These are phyloP conservation scores for Dothistroma septosporum DNA, from an alignment of 2,329 filamentous ascomycete species.

Conservation along the genomic window DNA sequence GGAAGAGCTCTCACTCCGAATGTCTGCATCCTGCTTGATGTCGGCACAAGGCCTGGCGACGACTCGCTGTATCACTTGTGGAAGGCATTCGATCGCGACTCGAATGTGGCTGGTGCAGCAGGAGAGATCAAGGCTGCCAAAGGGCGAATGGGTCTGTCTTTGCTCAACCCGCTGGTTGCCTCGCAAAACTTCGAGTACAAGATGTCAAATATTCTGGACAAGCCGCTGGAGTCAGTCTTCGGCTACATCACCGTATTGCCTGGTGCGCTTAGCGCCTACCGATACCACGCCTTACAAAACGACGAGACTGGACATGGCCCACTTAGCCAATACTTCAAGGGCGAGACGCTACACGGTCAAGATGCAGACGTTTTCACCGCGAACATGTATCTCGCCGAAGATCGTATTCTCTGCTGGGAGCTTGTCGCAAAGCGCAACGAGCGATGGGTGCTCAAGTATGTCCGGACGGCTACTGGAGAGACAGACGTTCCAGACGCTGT, in stretches of 20 bases:
- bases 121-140: slow-evolving; percentile 98
- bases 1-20: slow-evolving; percentile 89
- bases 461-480: slow-evolving; percentile 92
- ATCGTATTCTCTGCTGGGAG: slow-evolving; percentile 90
- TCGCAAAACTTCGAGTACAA: slow-evolving; percentile 99
- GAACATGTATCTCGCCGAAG: slow-evolving; percentile 90
- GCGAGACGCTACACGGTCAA: slow-evolving; percentile 91
- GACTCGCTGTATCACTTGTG: slow-evolving; percentile 96
- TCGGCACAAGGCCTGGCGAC: slow-evolving; percentile 83
- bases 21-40: slow-evolving; percentile 92
- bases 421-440: slow-evolving; percentile 91
- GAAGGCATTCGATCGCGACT: slow-evolving; percentile 98
- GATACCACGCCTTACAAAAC: slow-evolving; percentile 93
- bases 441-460: slow-evolving; percentile 96
- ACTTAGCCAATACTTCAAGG: slow-evolving; percentile 97
- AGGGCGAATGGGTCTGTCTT: slow-evolving; percentile 73
- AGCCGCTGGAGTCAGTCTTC: slow-evolving; percentile 93
- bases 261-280: slow-evolving; percentile 89
- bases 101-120: slow-evolving; percentile 92
- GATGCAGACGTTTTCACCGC: slow-evolving; percentile 96
- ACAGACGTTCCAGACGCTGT: slow-evolving; percentile 94
- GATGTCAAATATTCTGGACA: slow-evolving; percentile 98
- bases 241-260: slow-evolving; percentile 97
- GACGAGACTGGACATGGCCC: slow-evolving; percentile 94
- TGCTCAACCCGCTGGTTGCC: slow-evolving; percentile 90